Conservation (phyloP, 768 basidiomycete genomes). For the Suillus americanus region DNA sequence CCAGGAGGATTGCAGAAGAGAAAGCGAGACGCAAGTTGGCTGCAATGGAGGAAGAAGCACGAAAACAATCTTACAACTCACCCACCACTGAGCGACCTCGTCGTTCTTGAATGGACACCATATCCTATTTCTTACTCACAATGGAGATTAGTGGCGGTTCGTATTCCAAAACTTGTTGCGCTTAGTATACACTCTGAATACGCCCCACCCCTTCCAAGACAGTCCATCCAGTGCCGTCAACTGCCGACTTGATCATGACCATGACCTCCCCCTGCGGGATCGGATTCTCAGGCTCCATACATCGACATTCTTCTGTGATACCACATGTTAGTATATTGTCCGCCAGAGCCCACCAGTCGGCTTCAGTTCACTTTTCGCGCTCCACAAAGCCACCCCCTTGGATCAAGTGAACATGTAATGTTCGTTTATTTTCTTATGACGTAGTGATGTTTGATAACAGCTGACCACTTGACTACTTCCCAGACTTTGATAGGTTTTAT, state of each 20-base stretch:
- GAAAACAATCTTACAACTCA: conserved; percentile 15
- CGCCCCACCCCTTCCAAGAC: background rate
- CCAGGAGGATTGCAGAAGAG: conserved; percentile 58
- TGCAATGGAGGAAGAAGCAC: conserved; percentile 27
- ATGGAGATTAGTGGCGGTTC: background rate
- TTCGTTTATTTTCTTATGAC: background rate
- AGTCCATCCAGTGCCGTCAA: background rate
- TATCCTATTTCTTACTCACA: background rate
- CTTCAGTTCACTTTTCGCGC: background rate
- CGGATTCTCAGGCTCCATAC: background rate
- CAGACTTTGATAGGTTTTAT: background rate
- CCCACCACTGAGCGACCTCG: conserved; percentile 5
- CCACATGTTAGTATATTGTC: background rate
- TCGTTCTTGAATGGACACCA: background rate
- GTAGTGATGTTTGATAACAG: background rate
- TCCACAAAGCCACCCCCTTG: background rate
- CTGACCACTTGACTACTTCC: background rate
- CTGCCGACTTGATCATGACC: background rate
- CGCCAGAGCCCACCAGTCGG: background rate
- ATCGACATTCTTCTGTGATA: background rate
- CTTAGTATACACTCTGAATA: background rate
- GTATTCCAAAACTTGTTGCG: background rate
- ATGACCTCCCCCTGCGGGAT: background rate
- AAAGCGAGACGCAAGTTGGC: conserved; percentile 33
- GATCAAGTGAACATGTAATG: background rate